phyloP scores from a whole-genome alignment of 306 rosid species.

The Quercus robur region DNA sequence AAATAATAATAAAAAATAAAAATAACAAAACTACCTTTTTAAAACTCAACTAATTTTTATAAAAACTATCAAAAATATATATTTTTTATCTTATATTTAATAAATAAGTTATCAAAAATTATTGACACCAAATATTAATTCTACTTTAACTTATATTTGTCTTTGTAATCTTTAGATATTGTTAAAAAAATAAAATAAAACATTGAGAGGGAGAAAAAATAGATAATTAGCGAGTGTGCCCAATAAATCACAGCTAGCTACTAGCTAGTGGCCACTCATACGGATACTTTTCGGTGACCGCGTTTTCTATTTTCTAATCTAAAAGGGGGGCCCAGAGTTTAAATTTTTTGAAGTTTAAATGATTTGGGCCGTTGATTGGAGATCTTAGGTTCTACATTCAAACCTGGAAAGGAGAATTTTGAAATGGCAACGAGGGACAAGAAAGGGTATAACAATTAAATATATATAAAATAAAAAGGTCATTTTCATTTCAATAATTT shows the following conservation, averaged over 20 bases:
- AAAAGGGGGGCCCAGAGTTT: constrained; percentile 33
- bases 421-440: constrained; percentile 18
- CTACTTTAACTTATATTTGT: neutral
- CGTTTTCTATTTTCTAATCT: constrained; percentile 5
- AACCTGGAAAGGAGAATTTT: constrained; percentile 24
- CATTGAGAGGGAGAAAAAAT: neutral
- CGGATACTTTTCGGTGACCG: constrained; percentile 10
- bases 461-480: neutral
- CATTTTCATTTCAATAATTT: neutral
- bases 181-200: neutral
- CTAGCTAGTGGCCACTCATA: neutral
- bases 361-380: constrained; percentile 36
- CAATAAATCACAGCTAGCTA: constrained; percentile 15
- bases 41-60: too few relatives aligned
- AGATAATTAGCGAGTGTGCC: constrained; percentile 19
- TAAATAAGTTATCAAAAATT: too few relatives aligned
- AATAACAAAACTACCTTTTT: too few relatives aligned
- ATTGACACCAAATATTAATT: too few relatives aligned
- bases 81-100: too few relatives aligned
- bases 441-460: neutral
- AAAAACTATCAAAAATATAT: too few relatives aligned
- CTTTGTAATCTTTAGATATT: too few relatives aligned
- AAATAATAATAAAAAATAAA: too few relatives aligned
- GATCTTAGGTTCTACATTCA: constrained; percentile 37
- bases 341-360: constrained; percentile 20